Conservation (phyloP, 164 flowering plant species). For the Vitis cinerea region DNA sequence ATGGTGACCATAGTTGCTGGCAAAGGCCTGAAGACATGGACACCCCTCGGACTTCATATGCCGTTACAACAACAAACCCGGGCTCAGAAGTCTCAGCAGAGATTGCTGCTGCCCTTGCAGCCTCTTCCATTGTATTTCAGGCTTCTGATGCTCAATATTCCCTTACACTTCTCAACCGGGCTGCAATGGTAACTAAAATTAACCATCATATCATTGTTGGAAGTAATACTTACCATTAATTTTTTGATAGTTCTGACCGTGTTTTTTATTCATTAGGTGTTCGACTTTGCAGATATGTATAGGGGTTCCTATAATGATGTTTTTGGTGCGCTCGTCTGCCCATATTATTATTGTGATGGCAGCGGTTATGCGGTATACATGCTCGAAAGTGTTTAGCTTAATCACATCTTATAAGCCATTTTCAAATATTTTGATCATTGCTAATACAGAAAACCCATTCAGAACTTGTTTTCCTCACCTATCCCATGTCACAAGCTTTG, state of each 20-base stretch:
- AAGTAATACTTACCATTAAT: too few species aligned
- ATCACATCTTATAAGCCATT: too few species aligned
- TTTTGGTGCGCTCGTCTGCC: slow-evolving; percentile 52
- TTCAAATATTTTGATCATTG: too few species aligned
- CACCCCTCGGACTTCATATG: slow-evolving; percentile 49
- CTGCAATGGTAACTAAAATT: slow-evolving; percentile 30
- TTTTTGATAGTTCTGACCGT: background rate
- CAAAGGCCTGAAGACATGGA: slow-evolving; percentile 89
- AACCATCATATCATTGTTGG: too few species aligned
- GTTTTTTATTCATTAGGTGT: slow-evolving; percentile 32
- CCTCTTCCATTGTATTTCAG: slow-evolving; percentile 56
- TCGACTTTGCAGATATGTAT: slow-evolving; percentile 54
- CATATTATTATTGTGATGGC: slow-evolving; percentile 57
- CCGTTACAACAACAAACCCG: slow-evolving; percentile 32
- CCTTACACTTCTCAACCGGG: slow-evolving; percentile 38
- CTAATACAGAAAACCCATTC: too few species aligned
- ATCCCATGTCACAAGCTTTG: too few species aligned
- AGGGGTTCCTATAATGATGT: slow-evolving; percentile 49
- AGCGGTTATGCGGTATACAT: slow-evolving; percentile 52
- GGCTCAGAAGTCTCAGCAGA: slow-evolving; percentile 78
- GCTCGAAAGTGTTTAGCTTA: background rate
- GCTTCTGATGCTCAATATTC: slow-evolving; percentile 38
- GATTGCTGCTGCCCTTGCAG: slow-evolving; percentile 75
- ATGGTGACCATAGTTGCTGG: slow-evolving; percentile 66
- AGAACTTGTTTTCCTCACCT: too few species aligned